These are phyloP conservation scores for Persicaria maculosa DNA, from an alignment of 148 eudicot genomes.

Conservation along the genomic window DNA sequence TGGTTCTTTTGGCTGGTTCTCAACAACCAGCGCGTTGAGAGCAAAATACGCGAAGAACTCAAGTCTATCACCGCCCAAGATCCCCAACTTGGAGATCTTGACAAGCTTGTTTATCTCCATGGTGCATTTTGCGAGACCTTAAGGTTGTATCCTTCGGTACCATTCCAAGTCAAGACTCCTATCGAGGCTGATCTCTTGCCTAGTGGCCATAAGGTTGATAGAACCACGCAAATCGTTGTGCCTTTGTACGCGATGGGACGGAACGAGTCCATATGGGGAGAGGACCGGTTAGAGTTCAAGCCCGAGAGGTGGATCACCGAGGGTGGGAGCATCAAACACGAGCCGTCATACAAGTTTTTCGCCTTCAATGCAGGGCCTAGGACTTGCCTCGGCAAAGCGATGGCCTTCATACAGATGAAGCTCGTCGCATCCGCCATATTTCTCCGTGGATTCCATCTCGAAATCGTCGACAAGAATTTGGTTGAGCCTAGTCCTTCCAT, in stretches of 20 bases:
- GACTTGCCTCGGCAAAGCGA: conserved; percentile 19
- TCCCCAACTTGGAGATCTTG: not conserved
- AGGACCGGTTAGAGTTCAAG: conserved; percentile 17
- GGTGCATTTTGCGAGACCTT: conserved; percentile 17
- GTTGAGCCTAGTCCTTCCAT: not conserved
- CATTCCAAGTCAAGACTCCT: conserved; percentile 15
- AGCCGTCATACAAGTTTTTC: conserved; percentile 20
- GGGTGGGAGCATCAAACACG: conserved; percentile 16
- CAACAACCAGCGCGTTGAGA: conserved; percentile 16
- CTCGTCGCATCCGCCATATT: conserved; percentile 21
- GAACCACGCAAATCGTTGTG: conserved; percentile 8
- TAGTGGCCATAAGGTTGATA: conserved; percentile 18
- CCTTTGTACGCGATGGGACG: conserved; percentile 16
- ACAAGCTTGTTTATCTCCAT: conserved; percentile 19
- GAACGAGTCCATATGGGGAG: conserved; percentile 18
- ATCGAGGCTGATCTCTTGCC: conserved; percentile 16
- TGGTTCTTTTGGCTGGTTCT: conserved; percentile 24
- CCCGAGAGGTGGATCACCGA: conserved; percentile 23
- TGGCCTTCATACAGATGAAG: conserved; percentile 28
- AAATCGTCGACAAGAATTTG: not conserved
- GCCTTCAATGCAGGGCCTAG: conserved; percentile 23
- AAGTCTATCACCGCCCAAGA: not conserved
- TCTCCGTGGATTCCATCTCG: conserved; percentile 18
- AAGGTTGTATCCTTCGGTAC: conserved; percentile 20
- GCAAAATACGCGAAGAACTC: conserved; percentile 15